phyloP scores from a whole-genome alignment of 2,329 filamentous ascomycete genomes.

The Esteya vermicola region DNA sequence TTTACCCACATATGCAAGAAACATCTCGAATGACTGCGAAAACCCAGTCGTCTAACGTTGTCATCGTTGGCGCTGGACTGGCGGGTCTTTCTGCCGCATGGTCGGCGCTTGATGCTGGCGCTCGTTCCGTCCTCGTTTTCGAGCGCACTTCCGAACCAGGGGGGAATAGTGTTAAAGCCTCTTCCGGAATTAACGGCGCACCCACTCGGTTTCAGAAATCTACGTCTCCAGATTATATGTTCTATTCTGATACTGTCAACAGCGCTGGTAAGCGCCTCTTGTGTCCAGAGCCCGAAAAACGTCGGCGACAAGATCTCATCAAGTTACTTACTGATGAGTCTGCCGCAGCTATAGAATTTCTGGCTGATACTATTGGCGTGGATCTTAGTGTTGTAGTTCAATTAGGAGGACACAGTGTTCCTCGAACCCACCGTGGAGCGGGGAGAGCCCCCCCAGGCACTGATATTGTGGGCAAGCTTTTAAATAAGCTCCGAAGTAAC shows the following conservation, averaged over 20 bases:
- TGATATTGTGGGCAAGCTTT: slow-evolving; percentile 90
- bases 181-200: slow-evolving; percentile 97
- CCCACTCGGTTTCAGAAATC: slow-evolving; percentile 57
- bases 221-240: slow-evolving; percentile 23
- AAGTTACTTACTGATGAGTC: slow-evolving; percentile 99
- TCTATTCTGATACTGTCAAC: slow-evolving; percentile 40
- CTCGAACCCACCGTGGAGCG: slow-evolving; percentile 94
- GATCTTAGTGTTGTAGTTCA: slow-evolving; percentile 94
- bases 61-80: no score
- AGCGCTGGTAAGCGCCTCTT: slow-evolving; percentile 35
- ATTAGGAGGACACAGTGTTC: slow-evolving; percentile 78
- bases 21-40: no score
- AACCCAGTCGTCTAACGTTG: no score
- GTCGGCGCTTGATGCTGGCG: slow-evolving; percentile 35
- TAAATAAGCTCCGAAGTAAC: slow-evolving; percentile 33
- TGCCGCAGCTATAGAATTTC: slow-evolving; percentile 88
- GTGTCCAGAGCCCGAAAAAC: slow-evolving; percentile 11
- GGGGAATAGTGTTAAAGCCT: slow-evolving; percentile 98
- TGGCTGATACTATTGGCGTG: slow-evolving; percentile 96
- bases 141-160: slow-evolving; percentile 49
- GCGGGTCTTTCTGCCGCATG: slow-evolving; percentile 42
- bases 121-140: slow-evolving; percentile 37
- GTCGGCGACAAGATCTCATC: slow-evolving; percentile 47
- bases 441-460: slow-evolving; percentile 99
- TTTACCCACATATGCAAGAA: no score